Base-by-base conservation (phyloP, 2,329 filamentous ascomycete genomes). In the Aspergillus ruber region DNA sequence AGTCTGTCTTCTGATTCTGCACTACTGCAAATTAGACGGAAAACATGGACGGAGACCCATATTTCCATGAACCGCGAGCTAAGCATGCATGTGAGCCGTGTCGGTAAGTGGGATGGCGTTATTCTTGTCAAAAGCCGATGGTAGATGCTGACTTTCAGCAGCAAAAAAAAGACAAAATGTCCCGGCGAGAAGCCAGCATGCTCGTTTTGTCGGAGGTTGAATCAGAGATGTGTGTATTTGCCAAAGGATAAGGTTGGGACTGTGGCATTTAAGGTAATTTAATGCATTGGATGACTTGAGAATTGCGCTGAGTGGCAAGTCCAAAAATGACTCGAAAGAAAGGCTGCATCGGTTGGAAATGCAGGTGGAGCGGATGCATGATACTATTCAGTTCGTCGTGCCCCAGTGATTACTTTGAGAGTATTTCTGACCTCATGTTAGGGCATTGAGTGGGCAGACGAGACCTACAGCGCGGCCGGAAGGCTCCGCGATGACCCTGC, bases 121-220 rank as follows among this genome's bases (percentile, higher is more conserved):
- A 18, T 6, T n/a, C 13, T 10, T 36, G 17, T 5, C 3, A 2
- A 21, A 6, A 13, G 3, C 7, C 2, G 3, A 21, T 21, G 21
- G 21, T 6, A 29, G 7, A n/a, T 6, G 3, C 39, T 42, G 8
- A 42, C 23, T 20, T 17, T 18, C 15, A 10, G 27, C 15, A 50
- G 49, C 9, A 42, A 44, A 2, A 51, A 49, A 25, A 49, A 51
- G 21, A 49, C 49, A 1, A 49, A 49, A 49, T 51, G 49, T 35
- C 40, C 49, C 2, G 49, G 33, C 2, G 49, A 51, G 20, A 44
- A 32, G n/a, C 49, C 46, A 10, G 15, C 29, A 6, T 50, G 49
- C 23, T 50, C 49, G 3, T 48, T 45, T 13, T 50, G 49, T 23
- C 39, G 43, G n/a, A 29, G 49, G 20, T 20, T 50, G n/a, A 45